Evolutionary conservation across 2,329 filamentous ascomycete genomes (phyloP).

Genomic region (Pseudogymnoascus sp.): DNA sequence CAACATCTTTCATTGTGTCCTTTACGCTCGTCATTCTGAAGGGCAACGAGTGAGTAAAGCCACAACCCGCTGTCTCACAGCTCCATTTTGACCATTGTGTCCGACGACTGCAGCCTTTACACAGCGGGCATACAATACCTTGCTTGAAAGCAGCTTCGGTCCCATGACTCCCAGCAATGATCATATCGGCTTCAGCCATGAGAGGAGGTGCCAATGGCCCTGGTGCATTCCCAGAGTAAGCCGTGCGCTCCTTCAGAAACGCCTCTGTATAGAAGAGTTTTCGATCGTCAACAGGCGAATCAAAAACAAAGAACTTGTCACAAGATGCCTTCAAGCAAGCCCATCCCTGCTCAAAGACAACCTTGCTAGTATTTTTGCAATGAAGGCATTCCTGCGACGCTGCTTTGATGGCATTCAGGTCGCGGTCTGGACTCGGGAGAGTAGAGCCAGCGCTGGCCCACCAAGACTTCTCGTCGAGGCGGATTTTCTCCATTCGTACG

Average conservation of each 20-base stretch:
- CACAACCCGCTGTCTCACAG: slow-evolving; percentile 47
- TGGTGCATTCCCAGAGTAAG: slow-evolving; percentile 34
- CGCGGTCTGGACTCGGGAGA: slow-evolving; percentile 27
- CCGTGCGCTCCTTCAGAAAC: slow-evolving; percentile 50
- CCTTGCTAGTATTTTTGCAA: slow-evolving; percentile 36
- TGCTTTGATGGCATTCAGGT: slow-evolving; percentile 17
- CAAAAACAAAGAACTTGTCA: slow-evolving; percentile 40
- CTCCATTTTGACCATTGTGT: slow-evolving; percentile 55
- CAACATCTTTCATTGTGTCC: neutral
- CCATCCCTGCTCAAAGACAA: slow-evolving; percentile 43
- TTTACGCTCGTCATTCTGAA: slow-evolving; percentile 12
- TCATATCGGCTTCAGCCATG: slow-evolving; percentile 30
- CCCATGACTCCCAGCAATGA: slow-evolving; percentile 31
- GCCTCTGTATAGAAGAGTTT: slow-evolving; percentile 44
- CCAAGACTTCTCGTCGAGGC: slow-evolving; percentile 47
- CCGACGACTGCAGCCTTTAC: slow-evolving; percentile 54
- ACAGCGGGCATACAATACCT: slow-evolving; percentile 61
- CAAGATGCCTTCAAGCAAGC: slow-evolving; percentile 52
- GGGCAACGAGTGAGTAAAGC: slow-evolving; percentile 35
- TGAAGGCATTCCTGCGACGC: slow-evolving; percentile 29
- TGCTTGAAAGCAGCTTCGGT: slow-evolving; percentile 47
- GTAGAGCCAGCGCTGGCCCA: slow-evolving; percentile 41
- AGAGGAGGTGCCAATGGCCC: slow-evolving; percentile 35
- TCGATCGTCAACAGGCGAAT: slow-evolving; percentile 22
- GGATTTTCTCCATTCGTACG: slow-evolving; percentile 59